Evolutionary conservation across 139 green algal species (phyloP).

Genomic region (Chlamydomonas sphaeroides): DNA sequence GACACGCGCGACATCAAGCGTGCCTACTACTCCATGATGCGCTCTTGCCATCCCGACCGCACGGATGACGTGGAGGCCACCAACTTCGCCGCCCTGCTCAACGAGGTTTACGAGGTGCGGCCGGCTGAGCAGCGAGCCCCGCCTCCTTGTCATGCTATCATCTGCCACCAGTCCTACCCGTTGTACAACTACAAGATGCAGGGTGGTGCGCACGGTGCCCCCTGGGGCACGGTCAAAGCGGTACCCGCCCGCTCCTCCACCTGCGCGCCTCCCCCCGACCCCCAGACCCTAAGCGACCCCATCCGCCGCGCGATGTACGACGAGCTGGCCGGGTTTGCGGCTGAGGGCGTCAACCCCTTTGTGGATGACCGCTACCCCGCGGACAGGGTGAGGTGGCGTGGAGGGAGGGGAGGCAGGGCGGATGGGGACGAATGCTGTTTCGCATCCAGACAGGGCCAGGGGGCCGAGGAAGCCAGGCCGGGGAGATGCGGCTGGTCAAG

Average conservation of each 20-base stretch:
- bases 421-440: neutral
- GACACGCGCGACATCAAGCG: slow-evolving; percentile 51
- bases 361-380: slow-evolving; percentile 40
- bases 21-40: slow-evolving; percentile 60
- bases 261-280: too few relatives aligned
- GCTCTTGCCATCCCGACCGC: slow-evolving; percentile 62
- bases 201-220: neutral
- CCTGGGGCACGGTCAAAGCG: neutral
- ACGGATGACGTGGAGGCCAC: slow-evolving; percentile 52
- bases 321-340: slow-evolving; percentile 59
- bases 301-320: slow-evolving; percentile 57
- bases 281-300: slow-evolving; percentile 63
- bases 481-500: too few relatives aligned
- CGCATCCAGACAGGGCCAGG: too few relatives aligned
- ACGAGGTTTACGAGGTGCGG: slow-evolving; percentile 66
- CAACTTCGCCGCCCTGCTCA: slow-evolving; percentile 65
- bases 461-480: too few relatives aligned
- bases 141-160: too few relatives aligned
- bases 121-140: neutral
- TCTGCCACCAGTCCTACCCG: too few relatives aligned
- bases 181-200: too few relatives aligned
- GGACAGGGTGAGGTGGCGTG: slow-evolving; percentile 11
- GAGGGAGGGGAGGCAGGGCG: too few relatives aligned
- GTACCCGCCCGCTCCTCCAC: neutral
- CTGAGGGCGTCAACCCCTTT: slow-evolving; percentile 63